phyloP scores from a whole-genome alignment of 2,329 filamentous ascomycete species.

The Alternaria hordeiaustralica region DNA sequence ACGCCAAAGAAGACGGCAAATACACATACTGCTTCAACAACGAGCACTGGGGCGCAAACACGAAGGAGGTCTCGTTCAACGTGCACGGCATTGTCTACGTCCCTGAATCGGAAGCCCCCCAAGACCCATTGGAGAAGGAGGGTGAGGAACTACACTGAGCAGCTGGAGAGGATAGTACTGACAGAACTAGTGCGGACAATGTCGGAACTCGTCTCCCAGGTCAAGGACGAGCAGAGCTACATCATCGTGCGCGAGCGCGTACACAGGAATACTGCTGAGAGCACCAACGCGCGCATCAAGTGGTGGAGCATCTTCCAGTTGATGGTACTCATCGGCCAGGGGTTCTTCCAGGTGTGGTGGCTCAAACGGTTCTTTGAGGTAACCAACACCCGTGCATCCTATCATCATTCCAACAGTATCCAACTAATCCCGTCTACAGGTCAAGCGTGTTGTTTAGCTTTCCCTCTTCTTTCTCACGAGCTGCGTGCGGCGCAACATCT shows the following conservation, averaged over 20 bases:
- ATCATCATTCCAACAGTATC: not conserved
- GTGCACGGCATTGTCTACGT: slow-evolving; percentile 99
- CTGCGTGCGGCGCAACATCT: not conserved
- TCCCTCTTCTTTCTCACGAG: not conserved
- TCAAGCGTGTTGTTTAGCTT: slow-evolving; percentile 43
- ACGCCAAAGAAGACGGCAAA: slow-evolving; percentile 82
- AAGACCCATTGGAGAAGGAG: slow-evolving; percentile 90
- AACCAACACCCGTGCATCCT: slow-evolving; percentile 13
- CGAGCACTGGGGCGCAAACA: slow-evolving; percentile 94
- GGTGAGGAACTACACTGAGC: slow-evolving; percentile 59
- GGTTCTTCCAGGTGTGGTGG: slow-evolving; percentile 99
- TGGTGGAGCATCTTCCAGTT: slow-evolving; percentile 99
- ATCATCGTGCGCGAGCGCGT: slow-evolving; percentile 94
- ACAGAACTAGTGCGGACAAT: slow-evolving; percentile 72
- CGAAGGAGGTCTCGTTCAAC: slow-evolving; percentile 98
- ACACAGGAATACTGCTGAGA: slow-evolving; percentile 98
- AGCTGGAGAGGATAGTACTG: slow-evolving; percentile 6
- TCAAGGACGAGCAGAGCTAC: slow-evolving; percentile 98
- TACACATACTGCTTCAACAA: slow-evolving; percentile 99
- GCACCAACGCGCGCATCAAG: slow-evolving; percentile 96
- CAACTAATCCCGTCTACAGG: slow-evolving; percentile 24
- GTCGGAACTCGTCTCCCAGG: slow-evolving; percentile 83
- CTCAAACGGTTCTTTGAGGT: slow-evolving; percentile 97
- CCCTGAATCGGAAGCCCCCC: slow-evolving; percentile 80
- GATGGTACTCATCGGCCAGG: slow-evolving; percentile 84